Conservation (phyloP, 2,329 filamentous ascomycete genomes). For the Onygena corvina region DNA sequence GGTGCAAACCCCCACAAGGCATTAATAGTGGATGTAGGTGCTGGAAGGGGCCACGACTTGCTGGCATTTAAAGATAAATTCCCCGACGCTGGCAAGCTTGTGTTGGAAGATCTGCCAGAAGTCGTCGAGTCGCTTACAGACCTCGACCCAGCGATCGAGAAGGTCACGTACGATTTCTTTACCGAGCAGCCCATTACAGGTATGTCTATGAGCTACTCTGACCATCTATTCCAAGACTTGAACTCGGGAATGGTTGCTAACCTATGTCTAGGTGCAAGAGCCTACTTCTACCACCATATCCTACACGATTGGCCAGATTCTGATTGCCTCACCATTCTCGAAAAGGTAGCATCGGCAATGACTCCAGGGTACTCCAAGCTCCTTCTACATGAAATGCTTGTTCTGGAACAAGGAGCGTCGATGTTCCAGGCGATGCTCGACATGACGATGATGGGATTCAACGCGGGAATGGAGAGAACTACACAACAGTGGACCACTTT, state of each 20-base stretch:
- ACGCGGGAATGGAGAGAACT: constrained; percentile 27
- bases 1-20: constrained; percentile 15
- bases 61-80: constrained; percentile 29
- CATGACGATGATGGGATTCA: constrained; percentile 29
- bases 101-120: constrained; percentile 40
- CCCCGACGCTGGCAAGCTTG: constrained; percentile 32
- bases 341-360: constrained; percentile 18
- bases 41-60: constrained; percentile 33
- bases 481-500: constrained; percentile 27
- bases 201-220: constrained; percentile 10
- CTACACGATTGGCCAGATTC: constrained; percentile 29
- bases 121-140: constrained; percentile 24
- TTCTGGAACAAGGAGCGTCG: constrained; percentile 26
- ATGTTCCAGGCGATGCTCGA: constrained; percentile 24
- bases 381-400: constrained; percentile 31
- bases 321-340: constrained; percentile 24
- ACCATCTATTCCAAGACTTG: neutral
- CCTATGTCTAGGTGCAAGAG: constrained; percentile 24
- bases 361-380: constrained; percentile 28
- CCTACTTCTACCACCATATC: constrained; percentile 28
- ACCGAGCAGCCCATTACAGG: constrained; percentile 38
- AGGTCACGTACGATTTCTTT: constrained; percentile 38
- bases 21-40: constrained; percentile 35
- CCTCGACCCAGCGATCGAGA: constrained; percentile 15
- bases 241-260: neutral